These are phyloP conservation scores for Podospora tetraspora DNA, from an alignment of 495 filamentous ascomycete genomes.

Conservation along the genomic window DNA sequence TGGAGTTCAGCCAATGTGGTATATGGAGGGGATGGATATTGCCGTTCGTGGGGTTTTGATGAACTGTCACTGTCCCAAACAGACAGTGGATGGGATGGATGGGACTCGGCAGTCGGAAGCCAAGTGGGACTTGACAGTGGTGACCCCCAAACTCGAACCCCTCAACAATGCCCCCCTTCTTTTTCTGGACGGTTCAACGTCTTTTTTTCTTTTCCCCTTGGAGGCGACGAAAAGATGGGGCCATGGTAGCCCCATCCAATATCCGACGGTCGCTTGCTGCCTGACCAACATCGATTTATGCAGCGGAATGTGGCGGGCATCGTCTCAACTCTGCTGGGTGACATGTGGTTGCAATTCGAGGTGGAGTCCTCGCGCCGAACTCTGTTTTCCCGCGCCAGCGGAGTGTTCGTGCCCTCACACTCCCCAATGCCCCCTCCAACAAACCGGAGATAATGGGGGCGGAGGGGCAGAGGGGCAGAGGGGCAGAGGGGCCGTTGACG, in stretches of 20 bases:
- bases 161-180: background rate
- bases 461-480: background rate
- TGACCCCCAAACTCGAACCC: background rate
- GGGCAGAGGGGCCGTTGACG: background rate
- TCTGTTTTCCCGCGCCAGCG: background rate
- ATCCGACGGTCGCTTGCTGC: background rate
- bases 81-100: background rate
- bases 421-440: background rate
- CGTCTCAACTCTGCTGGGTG: background rate
- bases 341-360: background rate
- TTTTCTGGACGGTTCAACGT: background rate
- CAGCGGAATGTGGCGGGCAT: background rate
- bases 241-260: background rate
- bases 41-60: background rate
- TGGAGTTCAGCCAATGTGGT: background rate
- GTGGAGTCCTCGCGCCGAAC: background rate
- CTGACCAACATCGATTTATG: background rate
- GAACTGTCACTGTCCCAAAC: background rate
- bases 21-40: background rate
- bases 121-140: background rate
- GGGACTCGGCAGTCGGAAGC: background rate
- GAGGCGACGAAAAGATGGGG: background rate
- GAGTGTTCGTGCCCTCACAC: background rate
- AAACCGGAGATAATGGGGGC: background rate
- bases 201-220: background rate